These are phyloP conservation scores for Ustilago loliicola DNA, from an alignment of 1,284 basidiomycete species.

Conservation along the genomic window DNA sequence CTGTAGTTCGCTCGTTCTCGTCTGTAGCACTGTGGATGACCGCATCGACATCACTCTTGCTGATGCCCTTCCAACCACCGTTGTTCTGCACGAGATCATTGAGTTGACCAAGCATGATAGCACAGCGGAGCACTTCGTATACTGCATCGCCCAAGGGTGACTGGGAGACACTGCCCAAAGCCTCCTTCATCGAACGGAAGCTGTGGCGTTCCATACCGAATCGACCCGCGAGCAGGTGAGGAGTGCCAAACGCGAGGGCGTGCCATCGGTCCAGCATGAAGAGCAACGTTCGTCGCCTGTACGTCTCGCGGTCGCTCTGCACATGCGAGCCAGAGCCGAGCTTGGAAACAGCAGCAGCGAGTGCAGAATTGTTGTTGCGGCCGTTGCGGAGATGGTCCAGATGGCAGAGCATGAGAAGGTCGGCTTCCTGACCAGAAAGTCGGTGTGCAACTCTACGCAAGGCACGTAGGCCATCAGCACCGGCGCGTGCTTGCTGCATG, in stretches of 20 bases:
- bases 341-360: constrained; percentile 56
- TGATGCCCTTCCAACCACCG: constrained; percentile 49
- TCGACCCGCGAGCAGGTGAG: constrained; percentile 41
- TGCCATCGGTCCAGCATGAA: constrained; percentile 61
- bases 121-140: constrained; percentile 47
- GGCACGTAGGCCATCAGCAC: constrained; percentile 22
- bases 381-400: constrained; percentile 51
- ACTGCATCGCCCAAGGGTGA: constrained; percentile 38
- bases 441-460: constrained; percentile 31
- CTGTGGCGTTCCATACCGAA: constrained; percentile 48
- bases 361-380: constrained; percentile 50
- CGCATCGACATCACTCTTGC: constrained; percentile 47
- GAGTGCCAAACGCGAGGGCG: constrained; percentile 45
- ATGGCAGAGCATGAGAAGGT: constrained; percentile 57
- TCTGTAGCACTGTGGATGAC: constrained; percentile 46
- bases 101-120: constrained; percentile 52
- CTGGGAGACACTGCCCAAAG: constrained; percentile 30
- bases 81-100: constrained; percentile 46
- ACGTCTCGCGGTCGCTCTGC: constrained; percentile 37
- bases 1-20: constrained; percentile 20
- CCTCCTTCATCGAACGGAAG: constrained; percentile 45
- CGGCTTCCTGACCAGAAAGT: constrained; percentile 49
- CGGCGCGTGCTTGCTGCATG: constrained; percentile 9
- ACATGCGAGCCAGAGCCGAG: constrained; percentile 34
- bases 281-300: constrained; percentile 41